Evolutionary conservation across 805 yeast genomes (phyloP).

Genomic region (Pichia pseudocactophila): DNA sequence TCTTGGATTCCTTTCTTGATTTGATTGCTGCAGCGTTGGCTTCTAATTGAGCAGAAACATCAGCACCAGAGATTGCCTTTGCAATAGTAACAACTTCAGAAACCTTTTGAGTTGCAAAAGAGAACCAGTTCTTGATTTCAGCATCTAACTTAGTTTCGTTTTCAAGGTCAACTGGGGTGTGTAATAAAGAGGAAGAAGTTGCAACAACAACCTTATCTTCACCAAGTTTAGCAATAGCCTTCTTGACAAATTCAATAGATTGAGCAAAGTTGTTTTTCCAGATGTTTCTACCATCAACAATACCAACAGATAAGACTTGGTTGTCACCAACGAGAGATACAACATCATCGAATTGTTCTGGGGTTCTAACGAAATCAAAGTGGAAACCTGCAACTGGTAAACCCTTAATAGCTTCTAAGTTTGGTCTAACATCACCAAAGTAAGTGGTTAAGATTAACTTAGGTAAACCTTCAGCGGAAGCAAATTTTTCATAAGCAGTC

Average conservation of each 20-base stretch:
- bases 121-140: constrained; percentile 94
- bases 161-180: constrained; percentile 95
- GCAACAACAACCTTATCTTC: constrained; percentile 82
- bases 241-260: constrained; percentile 73
- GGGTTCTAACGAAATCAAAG: constrained; percentile 91
- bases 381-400: constrained; percentile 94
- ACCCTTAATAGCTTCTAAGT: constrained; percentile 78
- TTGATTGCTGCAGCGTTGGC: constrained; percentile 82
- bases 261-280: constrained; percentile 95
- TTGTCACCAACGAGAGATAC: constrained; percentile 52
- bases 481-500: constrained; percentile 74
- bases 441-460: constrained; percentile 80
- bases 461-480: constrained; percentile 62
- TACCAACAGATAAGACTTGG: constrained; percentile 90
- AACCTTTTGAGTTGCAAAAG: constrained; percentile 96
- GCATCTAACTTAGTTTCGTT: constrained; percentile 87
- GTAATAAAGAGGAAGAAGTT: constrained; percentile 93
- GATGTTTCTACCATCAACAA: constrained; percentile 98
- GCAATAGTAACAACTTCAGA: constrained; percentile 86
- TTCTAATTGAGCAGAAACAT: constrained; percentile 66
- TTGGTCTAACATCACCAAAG: constrained; percentile 98
- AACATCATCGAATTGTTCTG: constrained; percentile 90
- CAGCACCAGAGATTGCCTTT: constrained; percentile 78
- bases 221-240: constrained; percentile 81
- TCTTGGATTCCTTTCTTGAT: constrained; percentile 76